Base-by-base conservation (phyloP, 192 early-diverging fungal species). In the Chytriomyces hyalinus region DNA sequence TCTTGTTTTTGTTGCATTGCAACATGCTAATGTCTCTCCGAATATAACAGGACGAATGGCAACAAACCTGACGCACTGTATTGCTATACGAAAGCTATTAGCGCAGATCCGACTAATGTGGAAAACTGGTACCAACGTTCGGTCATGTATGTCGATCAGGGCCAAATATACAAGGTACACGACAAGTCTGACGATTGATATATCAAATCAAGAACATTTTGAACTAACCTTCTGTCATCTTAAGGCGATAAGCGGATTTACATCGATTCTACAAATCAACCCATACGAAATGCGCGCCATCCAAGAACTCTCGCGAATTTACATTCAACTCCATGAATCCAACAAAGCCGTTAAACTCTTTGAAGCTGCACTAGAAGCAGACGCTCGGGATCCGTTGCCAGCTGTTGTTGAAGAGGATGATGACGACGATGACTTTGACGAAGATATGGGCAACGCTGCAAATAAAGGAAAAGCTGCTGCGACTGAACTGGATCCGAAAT, bases 41-140 rank as follows among this genome's bases (percentile, higher is more conserved):
- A 7, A 78, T 0, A 67, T 85, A 91, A 44, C 77, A 89, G 36
- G 88, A 88, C 50, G 85, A 73, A 73, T 28, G 61, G 61, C 44
- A 73, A 90, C 57, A 84, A 84, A 36, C 86, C 93, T 28, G 94
- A 97, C 75, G 95, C 94, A 4, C 79, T 97, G 15, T 96, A 96
- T 79, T 97, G 94, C 79, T 90, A 91, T 49, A 80, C 84, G 8
- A 90, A 92, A 60, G 90, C 94, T 3, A 86, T 93, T 6, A 51
- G 70, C 1, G 87, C 89, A 6, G 89, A 95, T 61, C 89, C 89
- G 43, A 78, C 60, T 4, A 89, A 97, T 79, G 77, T 84, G 36
- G 88, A 93, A 62, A 84, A 93, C 6, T 86, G 93, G 63, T 88
- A 85, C 88, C 90, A 93, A 67, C 87, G 91, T 43, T 81, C 93